Evolutionary conservation across 495 filamentous ascomycete genomes (phyloP), one percentile per base, ranked within the genome.

Genomic region (Trichoderma erinaceum): DNA sequence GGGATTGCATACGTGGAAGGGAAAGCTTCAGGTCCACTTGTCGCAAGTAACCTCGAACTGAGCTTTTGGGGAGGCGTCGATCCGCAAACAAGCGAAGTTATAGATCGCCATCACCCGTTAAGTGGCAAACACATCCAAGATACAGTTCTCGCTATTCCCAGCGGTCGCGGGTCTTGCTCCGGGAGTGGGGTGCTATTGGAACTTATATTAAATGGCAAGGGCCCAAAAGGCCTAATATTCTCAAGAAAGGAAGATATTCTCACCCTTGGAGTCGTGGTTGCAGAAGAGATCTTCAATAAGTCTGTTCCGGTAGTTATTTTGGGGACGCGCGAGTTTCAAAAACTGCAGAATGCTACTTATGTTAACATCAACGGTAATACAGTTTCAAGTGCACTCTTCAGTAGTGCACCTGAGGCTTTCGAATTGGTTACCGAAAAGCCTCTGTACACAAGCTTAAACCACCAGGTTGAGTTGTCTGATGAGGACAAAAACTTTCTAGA

Each of bases 51-150:
- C 23, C 56, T 65, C 32, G 64, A 65, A 35, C 16, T 65, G 38
- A 65, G 64, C 64, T 65, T 65, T 11, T 65, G 64, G 64, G 64
- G 64, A 10, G 64, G 64, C 35, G 16, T 65, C 13, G 41, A 65
- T 65, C 64, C 35, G 29, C 64, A 65, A 16, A 65, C 64, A n/a
- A 46, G 64, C 64, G 35, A 65, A 29, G 64, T 65, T 11, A 65
- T 65, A 41, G 64, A 65, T 35, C 64, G 25, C 12, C 41, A 41
- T 32, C 64, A 65, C 35, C 64, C 64, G 18, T 43, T 65, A 13
- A 65, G 64, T 15, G 64, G 64, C 1, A 21, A 43, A 46, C 13
- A 23, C 41, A 15, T 65, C 32, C 16, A 43, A 46, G 64, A 43
- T 21, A 4, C 64, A 6, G 44, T 65, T 25, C 35, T 65, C 15